Evolutionary conservation across 257 asterid genomes (phyloP), one percentile per base, ranked within the genome.

Genomic region (Scutellaria barbata): DNA sequence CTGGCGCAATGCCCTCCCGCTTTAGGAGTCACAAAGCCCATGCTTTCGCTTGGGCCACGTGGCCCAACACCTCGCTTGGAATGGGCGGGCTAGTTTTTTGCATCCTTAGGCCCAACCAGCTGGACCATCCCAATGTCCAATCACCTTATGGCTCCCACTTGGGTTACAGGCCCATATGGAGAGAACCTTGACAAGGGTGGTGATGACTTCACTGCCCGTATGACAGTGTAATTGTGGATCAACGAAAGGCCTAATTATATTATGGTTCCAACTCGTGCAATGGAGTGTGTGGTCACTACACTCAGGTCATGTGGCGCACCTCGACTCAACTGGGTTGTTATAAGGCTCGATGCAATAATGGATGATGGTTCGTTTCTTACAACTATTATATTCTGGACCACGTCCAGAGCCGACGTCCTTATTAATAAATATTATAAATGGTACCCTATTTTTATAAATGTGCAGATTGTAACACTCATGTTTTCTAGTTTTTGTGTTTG

Each of bases 121-220:
- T 54, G 3, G 14, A 11, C 60, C 0, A 11, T 4, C 60, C 39
- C 60, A 54, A 54, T n/a, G 39, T 54, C 60, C 60, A 54, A 54
- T 54, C 60, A 54, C 60, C 2, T 0, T 20, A 20, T 9, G 9
- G 60, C 60, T 37, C 60, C 60, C 60, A 54, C 39, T 54, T 22
- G 39, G 60, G 60, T 54, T 2, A 54, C 60, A 54, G 8, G 60
- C 60, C 6, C 12, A 0, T 80, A 76, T 13, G 88, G 84, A 0
- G 89, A 84, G 65, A 86, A 84, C 41, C 66, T 84, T 0, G 86
- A 85, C 18, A 56, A 57, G 14, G 85, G 82, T 5, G 35, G 16
- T 1, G 72, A 71, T 0, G 67, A 43, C 3, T 73, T 81, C 53
- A 71, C 81, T 0, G 88, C 77, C 1, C 8, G 13, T 0, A 63